These are phyloP conservation scores for Trametes meyenii DNA, from an alignment of 768 basidiomycete genomes.

Conservation along the genomic window DNA sequence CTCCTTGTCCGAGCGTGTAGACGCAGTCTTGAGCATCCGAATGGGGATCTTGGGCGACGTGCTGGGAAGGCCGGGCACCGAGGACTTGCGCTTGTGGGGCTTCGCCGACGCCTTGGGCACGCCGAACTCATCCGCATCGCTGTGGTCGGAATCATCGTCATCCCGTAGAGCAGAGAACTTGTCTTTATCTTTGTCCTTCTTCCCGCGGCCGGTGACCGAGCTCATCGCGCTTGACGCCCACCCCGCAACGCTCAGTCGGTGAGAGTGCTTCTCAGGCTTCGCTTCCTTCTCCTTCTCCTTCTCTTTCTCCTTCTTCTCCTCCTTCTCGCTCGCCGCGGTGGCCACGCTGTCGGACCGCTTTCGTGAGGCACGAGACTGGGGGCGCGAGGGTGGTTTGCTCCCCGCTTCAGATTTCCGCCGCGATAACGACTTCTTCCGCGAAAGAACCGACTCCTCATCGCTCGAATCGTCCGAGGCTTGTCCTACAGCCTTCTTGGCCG, in stretches of 20 bases:
- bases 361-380: slow-evolving; percentile 61
- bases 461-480: slow-evolving; percentile 8
- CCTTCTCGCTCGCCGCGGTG: slow-evolving; percentile 40
- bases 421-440: slow-evolving; percentile 29
- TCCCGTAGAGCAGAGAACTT: slow-evolving; percentile 59
- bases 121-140: slow-evolving; percentile 31
- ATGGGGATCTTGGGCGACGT: slow-evolving; percentile 31
- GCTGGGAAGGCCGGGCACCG: slow-evolving; percentile 5
- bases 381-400: slow-evolving; percentile 52
- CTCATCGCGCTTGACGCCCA: slow-evolving; percentile 73
- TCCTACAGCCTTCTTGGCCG: slow-evolving; percentile 25
- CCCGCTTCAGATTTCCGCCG: slow-evolving; percentile 48
- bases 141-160: slow-evolving; percentile 41
- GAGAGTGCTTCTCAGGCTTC: slow-evolving; percentile 37
- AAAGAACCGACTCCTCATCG: slow-evolving; percentile 16
- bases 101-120: slow-evolving; percentile 13
- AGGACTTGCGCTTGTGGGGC: slow-evolving; percentile 21
- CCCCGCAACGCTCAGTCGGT: slow-evolving; percentile 51
- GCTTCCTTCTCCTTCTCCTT: slow-evolving; percentile 29
- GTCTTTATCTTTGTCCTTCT: slow-evolving; percentile 59
- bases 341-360: slow-evolving; percentile 64
- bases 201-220: slow-evolving; percentile 57
- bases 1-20: slow-evolving; percentile 40
- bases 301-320: slow-evolving; percentile 39
- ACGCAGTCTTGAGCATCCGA: slow-evolving; percentile 54